Evolutionary conservation across 2,329 filamentous ascomycete species (phyloP).

Genomic region (Trichoderma simmonsii): DNA sequence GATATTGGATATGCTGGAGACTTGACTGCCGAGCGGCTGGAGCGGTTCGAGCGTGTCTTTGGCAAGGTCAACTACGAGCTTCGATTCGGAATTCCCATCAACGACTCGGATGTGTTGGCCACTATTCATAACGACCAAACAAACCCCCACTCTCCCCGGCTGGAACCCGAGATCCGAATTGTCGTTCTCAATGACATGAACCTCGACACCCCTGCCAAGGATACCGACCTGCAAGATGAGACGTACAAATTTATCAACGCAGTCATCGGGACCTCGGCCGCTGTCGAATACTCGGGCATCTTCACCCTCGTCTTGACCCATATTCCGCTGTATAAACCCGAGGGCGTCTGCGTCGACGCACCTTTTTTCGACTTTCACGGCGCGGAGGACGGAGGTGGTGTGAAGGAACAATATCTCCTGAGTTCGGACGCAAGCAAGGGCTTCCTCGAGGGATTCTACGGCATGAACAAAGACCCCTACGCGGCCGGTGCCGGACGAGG

Average conservation of each 20-base stretch:
- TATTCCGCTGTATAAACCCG: conserved; percentile 81
- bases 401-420: conserved; percentile 90
- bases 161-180: conserved; percentile 70
- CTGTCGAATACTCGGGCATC: conserved; percentile 59
- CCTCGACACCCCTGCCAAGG: conserved; percentile 76
- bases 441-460: conserved; percentile 81
- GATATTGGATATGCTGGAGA: conserved; percentile 96
- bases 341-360: conserved; percentile 77
- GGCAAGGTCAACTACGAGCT: conserved; percentile 90
- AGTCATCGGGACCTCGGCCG: conserved; percentile 59
- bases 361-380: conserved; percentile 80
- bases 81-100: conserved; percentile 60
- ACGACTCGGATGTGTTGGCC: conserved; percentile 37
- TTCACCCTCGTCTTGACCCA: conserved; percentile 89
- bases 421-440: conserved; percentile 67
- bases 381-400: conserved; percentile 61
- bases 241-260: conserved; percentile 76
- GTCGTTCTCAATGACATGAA: conserved; percentile 91
- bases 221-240: conserved; percentile 63
- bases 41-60: conserved; percentile 79
- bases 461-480: conserved; percentile 61
- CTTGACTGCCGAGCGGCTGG: conserved; percentile 69
- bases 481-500: conserved; percentile 62
- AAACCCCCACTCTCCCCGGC: conserved; percentile 46
- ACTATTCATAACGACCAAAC: conserved; percentile 41